A percentile compares a stretch with the other conserved stretches of the same genome.
Conservation (phyloP, 2,329 filamentous ascomycete species). For the Fusarium nanum region DNA sequence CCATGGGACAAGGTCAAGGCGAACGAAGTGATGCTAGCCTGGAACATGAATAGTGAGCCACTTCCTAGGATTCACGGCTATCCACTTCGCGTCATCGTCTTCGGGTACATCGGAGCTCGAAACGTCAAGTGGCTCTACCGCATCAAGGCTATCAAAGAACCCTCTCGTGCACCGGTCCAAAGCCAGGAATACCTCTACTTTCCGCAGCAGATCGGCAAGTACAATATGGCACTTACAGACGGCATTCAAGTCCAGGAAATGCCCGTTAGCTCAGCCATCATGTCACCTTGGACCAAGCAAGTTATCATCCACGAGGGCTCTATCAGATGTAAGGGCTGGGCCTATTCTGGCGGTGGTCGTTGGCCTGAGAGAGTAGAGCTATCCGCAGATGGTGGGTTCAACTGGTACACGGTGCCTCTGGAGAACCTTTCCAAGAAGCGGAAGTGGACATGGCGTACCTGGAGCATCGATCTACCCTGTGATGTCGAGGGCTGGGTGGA, state of each 20-base stretch:
- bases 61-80: slow-evolving; percentile 74
- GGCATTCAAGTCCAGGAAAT: slow-evolving; percentile 78
- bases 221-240: slow-evolving; percentile 69
- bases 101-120: slow-evolving; percentile 75
- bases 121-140: slow-evolving; percentile 72
- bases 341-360: slow-evolving; percentile 67
- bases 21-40: slow-evolving; percentile 74
- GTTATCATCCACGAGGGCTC: slow-evolving; percentile 69
- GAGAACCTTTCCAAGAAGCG: slow-evolving; percentile 72
- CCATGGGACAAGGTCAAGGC: slow-evolving; percentile 75
- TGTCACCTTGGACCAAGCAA: slow-evolving; percentile 71
- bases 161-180: slow-evolving; percentile 70
- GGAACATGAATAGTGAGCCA: slow-evolving; percentile 77
- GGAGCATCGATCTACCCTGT: slow-evolving; percentile 71
- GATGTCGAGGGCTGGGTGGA: slow-evolving; percentile 72
- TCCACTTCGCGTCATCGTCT: slow-evolving; percentile 70
- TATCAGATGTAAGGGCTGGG: slow-evolving; percentile 68
- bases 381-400: slow-evolving; percentile 70
- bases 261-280: slow-evolving; percentile 75
- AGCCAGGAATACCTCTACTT: slow-evolving; percentile 76
- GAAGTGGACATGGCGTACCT: slow-evolving; percentile 72
- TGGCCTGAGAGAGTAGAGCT: slow-evolving; percentile 74
- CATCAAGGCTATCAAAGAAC: slow-evolving; percentile 69
- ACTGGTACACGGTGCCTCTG: slow-evolving; percentile 72
- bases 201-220: slow-evolving; percentile 74